Evolutionary conservation across 202 grass and related monocot genomes (phyloP), one percentile per base, ranked within the genome.

Genomic region (Panicum hallii): DNA sequence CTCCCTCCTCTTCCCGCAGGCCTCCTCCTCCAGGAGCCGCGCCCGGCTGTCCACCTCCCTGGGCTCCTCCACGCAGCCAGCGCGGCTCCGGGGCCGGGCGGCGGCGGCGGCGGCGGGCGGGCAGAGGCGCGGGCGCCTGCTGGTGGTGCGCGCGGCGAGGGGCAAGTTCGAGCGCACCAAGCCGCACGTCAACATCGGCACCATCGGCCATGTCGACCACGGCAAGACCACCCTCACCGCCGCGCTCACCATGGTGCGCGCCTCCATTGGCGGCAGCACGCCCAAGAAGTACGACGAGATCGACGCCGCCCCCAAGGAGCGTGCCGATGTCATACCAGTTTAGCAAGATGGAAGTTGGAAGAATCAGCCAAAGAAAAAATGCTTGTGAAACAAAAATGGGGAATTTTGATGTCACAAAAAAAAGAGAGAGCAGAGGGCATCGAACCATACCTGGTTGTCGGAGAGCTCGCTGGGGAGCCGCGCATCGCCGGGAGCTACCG

Each of bases 201-300:
- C 96, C 82, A 99, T 99, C 36, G 97, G 93, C 40, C 97, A 97
- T 76, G 97, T 99, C 79, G 97, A 99, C 97, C 97, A 99, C 84
- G 97, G 97, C 23, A 99, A 99, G 84, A 99, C 97, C 63, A 97
- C 93, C 30, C 91, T 99, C 38, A 99, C 97, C 1, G 97, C 97
- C 3, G 93, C 97, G 11, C 86, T 99, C 74, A 99, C 97, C 82
- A 99, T 99, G 97, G 97, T 93, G 66, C 93, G 97, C 58, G 91
- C 91, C 40, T 87, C 87, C 44, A 79, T 99, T 56, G 93, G 93
- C 20, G 90, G 90, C 45, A 96, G 93, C 68, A 79, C 90, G 9
- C 90, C 97, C 43, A 99, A 99, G 91, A 99, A 99, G 93, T 99
- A 99, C 77, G 93, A 99, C 50, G 97, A 99, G 93, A 99, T 99